Conservation (phyloP, 2,329 filamentous ascomycete species). For the Arthrobotrys musiformis region DNA sequence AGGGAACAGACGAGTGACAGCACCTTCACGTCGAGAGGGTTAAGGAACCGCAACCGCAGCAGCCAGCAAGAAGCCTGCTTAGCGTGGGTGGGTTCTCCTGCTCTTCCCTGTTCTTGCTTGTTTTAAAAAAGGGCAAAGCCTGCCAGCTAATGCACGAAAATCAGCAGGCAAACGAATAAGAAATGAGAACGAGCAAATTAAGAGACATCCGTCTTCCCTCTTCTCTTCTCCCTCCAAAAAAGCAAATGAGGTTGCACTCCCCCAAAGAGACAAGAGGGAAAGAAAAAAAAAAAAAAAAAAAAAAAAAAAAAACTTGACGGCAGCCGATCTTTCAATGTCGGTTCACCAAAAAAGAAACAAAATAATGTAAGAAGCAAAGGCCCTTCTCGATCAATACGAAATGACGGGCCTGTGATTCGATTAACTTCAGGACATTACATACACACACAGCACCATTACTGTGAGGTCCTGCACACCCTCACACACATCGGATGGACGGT, state of each 20-base stretch:
- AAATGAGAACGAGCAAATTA: conserved; percentile 56
- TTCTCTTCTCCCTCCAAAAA: conserved; percentile 14
- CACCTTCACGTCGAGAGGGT: conserved; percentile 25
- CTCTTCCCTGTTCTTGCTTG: conserved; percentile 56
- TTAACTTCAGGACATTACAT: conserved; percentile 13
- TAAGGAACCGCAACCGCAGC: conserved; percentile 54
- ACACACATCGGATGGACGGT: conserved; percentile 5
- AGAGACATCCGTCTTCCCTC: conserved; percentile 30
- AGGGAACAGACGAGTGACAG: conserved; percentile 46
- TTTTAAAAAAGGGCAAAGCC: conserved; percentile 56
- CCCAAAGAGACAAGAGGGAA: background rate
- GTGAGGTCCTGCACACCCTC: conserved; percentile 24
- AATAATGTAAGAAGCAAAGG: conserved; percentile 5
- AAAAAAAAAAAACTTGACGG: conserved; percentile 16
- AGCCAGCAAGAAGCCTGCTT: conserved; percentile 50
- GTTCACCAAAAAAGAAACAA: conserved; percentile 1
- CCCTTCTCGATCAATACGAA: conserved; percentile 13
- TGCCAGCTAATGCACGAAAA: conserved; percentile 56
- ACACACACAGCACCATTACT: background rate
- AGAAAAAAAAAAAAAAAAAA: background rate
- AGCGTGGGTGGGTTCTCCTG: conserved; percentile 46
- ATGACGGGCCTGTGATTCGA: conserved; percentile 25
- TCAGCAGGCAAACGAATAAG: conserved; percentile 57
- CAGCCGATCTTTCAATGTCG: conserved; percentile 38
- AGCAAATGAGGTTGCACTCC: conserved; percentile 52